A percentile compares a stretch with the other conserved stretches of the same genome.
These are phyloP conservation scores for Trypanosoma caninum DNA, from an alignment of 208 protist species.

Conservation along the genomic window DNA sequence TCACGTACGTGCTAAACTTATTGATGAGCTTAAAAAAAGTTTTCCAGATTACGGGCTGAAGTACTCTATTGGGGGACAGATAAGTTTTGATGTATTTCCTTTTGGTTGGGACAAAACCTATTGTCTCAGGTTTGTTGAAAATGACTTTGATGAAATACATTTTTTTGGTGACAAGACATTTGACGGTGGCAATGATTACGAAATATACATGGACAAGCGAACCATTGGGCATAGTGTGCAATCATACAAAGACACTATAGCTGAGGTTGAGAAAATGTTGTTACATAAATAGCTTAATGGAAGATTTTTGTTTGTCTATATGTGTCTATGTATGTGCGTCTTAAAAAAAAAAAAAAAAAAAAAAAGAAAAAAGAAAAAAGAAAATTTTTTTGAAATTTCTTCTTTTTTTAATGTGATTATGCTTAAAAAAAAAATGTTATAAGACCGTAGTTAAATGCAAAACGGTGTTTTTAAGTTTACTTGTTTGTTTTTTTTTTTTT, in stretches of 20 bases:
- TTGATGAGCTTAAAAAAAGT: constrained; percentile 79
- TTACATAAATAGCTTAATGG: constrained; percentile 33
- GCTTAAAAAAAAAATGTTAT: no score
- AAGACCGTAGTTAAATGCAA: neutral
- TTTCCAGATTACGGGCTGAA: constrained; percentile 91
- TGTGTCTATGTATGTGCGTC: neutral
- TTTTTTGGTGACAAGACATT: constrained; percentile 99
- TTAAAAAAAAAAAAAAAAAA: constrained; percentile 2
- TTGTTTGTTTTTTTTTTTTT: neutral
- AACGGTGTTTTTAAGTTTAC: neutral
- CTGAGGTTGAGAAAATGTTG: constrained; percentile 76
- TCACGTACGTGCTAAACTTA: constrained; percentile 94
- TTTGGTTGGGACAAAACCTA: constrained; percentile 99
- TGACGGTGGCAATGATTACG: constrained; percentile 99
- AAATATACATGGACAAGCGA: constrained; percentile 94
- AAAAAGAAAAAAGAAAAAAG: no score
- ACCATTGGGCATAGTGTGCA: constrained; percentile 94
- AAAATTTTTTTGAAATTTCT: no score
- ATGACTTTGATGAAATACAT: constrained; percentile 97
- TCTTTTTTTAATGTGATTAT: no score
- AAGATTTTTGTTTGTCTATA: no score
- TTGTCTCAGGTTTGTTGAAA: constrained; percentile 95
- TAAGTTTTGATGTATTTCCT: constrained; percentile 99
- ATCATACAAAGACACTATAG: constrained; percentile 95
- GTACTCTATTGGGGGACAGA: constrained; percentile 99